Conservation (phyloP, 176 grass and related monocot genomes). For the Avena eriantha region DNA sequence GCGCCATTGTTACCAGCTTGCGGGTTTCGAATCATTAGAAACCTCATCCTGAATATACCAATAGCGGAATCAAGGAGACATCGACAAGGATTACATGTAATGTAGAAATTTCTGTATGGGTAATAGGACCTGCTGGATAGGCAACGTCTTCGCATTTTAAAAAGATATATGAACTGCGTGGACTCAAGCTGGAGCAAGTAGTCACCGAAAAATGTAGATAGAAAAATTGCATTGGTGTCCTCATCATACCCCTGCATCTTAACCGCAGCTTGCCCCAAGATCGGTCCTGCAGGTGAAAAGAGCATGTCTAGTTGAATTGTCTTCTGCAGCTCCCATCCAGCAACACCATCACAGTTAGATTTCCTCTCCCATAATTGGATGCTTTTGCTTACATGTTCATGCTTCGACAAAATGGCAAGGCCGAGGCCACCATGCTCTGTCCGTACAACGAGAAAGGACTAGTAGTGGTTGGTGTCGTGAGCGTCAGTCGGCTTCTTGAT, state of each 20-base stretch:
- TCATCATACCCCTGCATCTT: neutral
- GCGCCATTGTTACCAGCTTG: neutral
- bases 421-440: neutral
- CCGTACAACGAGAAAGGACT: neutral
- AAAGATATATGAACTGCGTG: neutral
- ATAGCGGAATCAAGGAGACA: neutral
- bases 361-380: constrained; percentile 3
- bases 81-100: neutral
- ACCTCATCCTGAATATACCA: neutral
- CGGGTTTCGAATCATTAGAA: neutral
- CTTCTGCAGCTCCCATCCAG: neutral
- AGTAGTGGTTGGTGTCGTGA: no score
- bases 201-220: neutral
- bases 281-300: neutral
- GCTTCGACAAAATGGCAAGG: neutral
- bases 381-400: neutral
- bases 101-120: constrained; percentile 20
- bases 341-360: neutral
- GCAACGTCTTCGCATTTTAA: neutral
- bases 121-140: neutral
- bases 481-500: neutral
- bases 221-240: neutral
- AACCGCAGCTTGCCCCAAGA: neutral
- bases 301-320: neutral
- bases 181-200: constrained; percentile 15